Evolutionary conservation across 495 filamentous ascomycete genomes (phyloP).

Genomic region (Acidiella bohemica): DNA sequence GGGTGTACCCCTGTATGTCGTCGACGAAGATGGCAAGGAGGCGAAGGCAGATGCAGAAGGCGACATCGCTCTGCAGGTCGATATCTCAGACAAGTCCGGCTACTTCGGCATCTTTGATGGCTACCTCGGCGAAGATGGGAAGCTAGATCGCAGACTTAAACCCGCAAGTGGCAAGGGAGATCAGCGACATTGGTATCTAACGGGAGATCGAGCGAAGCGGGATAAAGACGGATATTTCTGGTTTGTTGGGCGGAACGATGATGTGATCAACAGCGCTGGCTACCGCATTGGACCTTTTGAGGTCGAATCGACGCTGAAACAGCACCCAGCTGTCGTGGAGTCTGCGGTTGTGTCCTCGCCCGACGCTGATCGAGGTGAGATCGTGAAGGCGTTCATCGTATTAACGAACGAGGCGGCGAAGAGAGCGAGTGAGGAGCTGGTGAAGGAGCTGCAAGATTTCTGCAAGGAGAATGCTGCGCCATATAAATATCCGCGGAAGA

Average conservation of each 20-base stretch:
- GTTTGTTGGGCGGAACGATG: slow-evolving; percentile 20
- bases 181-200: slow-evolving; percentile 10
- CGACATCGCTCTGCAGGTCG: slow-evolving; percentile 16
- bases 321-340: slow-evolving; percentile 18
- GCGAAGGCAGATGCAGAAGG: slow-evolving; percentile 9
- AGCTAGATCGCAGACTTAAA: slow-evolving; percentile 4
- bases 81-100: slow-evolving; percentile 2
- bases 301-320: slow-evolving; percentile 19
- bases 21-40: slow-evolving; percentile 12
- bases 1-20: slow-evolving; percentile 13
- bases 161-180: neutral
- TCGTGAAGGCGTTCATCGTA: slow-evolving; percentile 20
- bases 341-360: slow-evolving; percentile 17
- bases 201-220: slow-evolving; percentile 15
- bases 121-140: slow-evolving; percentile 14
- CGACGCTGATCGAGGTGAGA: slow-evolving; percentile 14
- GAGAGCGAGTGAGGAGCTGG: slow-evolving; percentile 1
- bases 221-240: slow-evolving; percentile 21
- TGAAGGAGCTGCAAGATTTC: slow-evolving; percentile 17
- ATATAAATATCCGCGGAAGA: slow-evolving; percentile 20
- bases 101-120: slow-evolving; percentile 19
- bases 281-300: slow-evolving; percentile 21
- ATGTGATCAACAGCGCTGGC: slow-evolving; percentile 19
- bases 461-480: slow-evolving; percentile 19
- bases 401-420: slow-evolving; percentile 5